Evolutionary conservation across 2,329 filamentous ascomycete species (phyloP).

Genomic region (Penicillium sp.): DNA sequence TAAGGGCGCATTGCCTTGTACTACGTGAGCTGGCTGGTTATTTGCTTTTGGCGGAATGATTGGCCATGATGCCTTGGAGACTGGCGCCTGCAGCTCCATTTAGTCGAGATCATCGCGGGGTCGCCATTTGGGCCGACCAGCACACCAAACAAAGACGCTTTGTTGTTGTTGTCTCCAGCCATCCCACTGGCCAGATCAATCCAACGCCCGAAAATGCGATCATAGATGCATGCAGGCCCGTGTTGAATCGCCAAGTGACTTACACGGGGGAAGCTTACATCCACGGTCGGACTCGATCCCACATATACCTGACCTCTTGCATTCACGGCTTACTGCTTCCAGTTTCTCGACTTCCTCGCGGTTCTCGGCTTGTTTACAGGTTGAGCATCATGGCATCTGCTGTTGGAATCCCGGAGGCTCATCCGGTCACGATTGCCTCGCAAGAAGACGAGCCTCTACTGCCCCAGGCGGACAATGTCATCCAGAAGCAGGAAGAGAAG

Average conservation of each 20-base stretch:
- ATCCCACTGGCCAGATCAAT: not conserved
- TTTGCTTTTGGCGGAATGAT: not conserved
- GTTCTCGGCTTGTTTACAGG: too few relatives aligned
- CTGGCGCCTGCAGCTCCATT: slow-evolving; percentile 6
- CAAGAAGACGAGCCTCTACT: slow-evolving; percentile 72
- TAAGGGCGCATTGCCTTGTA: not conserved
- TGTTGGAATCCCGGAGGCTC: slow-evolving; percentile 66
- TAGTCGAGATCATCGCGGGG: not conserved
- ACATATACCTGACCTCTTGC: too few relatives aligned
- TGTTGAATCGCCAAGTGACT: not conserved
- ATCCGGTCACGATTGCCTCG: slow-evolving; percentile 42
- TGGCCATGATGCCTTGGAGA: slow-evolving; percentile 6
- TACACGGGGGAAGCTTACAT: not conserved
- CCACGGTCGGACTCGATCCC: too few relatives aligned
- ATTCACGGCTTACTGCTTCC: not conserved
- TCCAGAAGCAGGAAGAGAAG: slow-evolving; percentile 67
- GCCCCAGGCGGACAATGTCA: slow-evolving; percentile 72
- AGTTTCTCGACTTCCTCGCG: not conserved
- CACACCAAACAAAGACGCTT: slow-evolving; percentile 15
- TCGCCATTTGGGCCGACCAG: slow-evolving; percentile 5
- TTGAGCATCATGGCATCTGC: slow-evolving; percentile 71
- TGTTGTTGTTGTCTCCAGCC: not conserved
- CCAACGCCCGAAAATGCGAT: not conserved
- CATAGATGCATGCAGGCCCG: not conserved
- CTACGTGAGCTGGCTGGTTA: not conserved